Base-by-base conservation (phyloP, 352 stramenopile genomes). In the Phytophthora ramorum region DNA sequence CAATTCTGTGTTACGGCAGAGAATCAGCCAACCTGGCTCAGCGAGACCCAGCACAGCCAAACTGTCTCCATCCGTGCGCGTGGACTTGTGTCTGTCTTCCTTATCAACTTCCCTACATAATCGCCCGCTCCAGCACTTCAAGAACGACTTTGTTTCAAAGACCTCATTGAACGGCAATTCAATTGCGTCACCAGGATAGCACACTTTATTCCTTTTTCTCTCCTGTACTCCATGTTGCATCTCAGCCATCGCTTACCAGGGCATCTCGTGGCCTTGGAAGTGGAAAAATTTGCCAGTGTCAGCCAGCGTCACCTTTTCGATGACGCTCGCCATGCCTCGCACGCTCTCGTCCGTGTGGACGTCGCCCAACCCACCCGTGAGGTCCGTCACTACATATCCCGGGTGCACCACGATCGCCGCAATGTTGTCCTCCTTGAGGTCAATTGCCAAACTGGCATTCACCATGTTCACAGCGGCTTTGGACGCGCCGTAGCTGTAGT, bases 401-500 rank as follows among this genome's bases (percentile, higher is more conserved):
- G 83, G 80, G 38, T 87, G 71, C 20, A 85, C 30, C 17, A 85
- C 64, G 9, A 89, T 35, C 9, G 71, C 56, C 0, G 44, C 48
- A 41, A 91, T 84, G 4, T 75, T 80, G 38, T 85, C 55, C 14
- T 49, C 37, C 57, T 79, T 69, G 1, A 89, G 63, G 24, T 91
- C 79, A 3, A 77, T 47, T 13, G 72, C 57, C 24, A 91, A 41
- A 26, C 46, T 71, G 50, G 64, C 69, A 53, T 71, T 87, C 40
- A 89, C 49, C 73, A 82, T 88, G 66, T 95, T 95, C 28, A 91
- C 58, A 12, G 83, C 87, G 1, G 82, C 49, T 58, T 93, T 92
- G 34, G 78, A 90, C 43, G 85, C 76, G 30, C 79, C 69, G 58
- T 95, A 93, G 50, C 77, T 83, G 61, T 91, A 92, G 34, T 69